These are phyloP conservation scores for Plicaturopsis crispa DNA, from an alignment of 768 basidiomycete species.

Conservation along the genomic window DNA sequence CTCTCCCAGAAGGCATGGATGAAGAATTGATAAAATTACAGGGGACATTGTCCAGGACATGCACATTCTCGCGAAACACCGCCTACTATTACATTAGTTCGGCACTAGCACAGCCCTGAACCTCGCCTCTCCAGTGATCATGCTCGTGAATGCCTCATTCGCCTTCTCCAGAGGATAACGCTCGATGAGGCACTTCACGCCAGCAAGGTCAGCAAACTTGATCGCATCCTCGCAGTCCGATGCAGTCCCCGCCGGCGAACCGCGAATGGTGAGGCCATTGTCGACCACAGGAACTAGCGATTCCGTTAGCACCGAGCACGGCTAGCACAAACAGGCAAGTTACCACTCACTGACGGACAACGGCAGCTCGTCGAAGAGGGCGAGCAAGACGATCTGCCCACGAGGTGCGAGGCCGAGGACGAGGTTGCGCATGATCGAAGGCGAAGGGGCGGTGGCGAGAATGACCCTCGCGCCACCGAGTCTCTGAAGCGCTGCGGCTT, in stretches of 20 bases:
- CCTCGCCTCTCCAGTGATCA: too few species aligned
- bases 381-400: constrained; percentile 14
- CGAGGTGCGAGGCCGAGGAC: constrained; percentile 12
- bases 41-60: too few species aligned
- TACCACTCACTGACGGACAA: constrained; percentile 11
- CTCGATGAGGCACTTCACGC: constrained; percentile 6
- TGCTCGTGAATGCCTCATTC: constrained; percentile 10
- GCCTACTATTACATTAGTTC: too few species aligned
- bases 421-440: too few species aligned
- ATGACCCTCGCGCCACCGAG: constrained; percentile 32
- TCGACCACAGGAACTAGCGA: constrained; percentile 9
- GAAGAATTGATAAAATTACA: too few species aligned
- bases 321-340: background rate
- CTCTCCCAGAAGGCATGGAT: too few species aligned
- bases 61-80: too few species aligned
- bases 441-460: constrained; percentile 24
- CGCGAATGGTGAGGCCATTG: constrained; percentile 16
- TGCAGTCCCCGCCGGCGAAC: constrained; percentile 11
- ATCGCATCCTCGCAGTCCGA: constrained; percentile 8
- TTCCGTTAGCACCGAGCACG: constrained; percentile 2
- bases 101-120: too few species aligned
- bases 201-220: constrained; percentile 6
- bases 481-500: constrained; percentile 22
- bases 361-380: constrained; percentile 9
- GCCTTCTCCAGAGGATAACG: constrained; percentile 7